These are phyloP conservation scores for Fusarium stilboides DNA, from an alignment of 2,329 filamentous ascomycete species.

Conservation along the genomic window DNA sequence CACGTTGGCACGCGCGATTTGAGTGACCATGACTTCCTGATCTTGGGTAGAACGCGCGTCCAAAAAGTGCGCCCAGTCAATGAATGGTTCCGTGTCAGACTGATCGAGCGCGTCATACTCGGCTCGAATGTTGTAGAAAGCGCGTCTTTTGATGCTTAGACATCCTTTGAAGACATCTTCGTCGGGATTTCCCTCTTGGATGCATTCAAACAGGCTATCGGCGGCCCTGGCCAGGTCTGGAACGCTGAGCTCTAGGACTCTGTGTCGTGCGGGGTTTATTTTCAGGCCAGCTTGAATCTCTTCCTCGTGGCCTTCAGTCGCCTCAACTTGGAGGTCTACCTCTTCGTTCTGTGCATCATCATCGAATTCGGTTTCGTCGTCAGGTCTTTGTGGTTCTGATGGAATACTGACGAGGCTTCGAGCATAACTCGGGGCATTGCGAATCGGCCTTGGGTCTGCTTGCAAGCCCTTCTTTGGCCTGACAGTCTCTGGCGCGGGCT, in stretches of 20 bases:
- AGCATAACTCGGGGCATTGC: slow-evolving; percentile 42
- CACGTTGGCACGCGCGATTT: slow-evolving; percentile 55
- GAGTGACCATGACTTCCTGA: slow-evolving; percentile 9
- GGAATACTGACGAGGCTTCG: slow-evolving; percentile 41
- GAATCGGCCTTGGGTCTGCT: slow-evolving; percentile 37
- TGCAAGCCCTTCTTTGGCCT: slow-evolving; percentile 23
- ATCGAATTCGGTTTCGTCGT: slow-evolving; percentile 44
- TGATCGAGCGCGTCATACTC: slow-evolving; percentile 44
- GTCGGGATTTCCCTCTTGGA: slow-evolving; percentile 33
- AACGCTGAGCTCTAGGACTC: slow-evolving; percentile 48
- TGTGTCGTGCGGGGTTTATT: slow-evolving; percentile 34
- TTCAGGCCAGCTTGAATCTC: slow-evolving; percentile 11
- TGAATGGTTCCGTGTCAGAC: slow-evolving; percentile 42
- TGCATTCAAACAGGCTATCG: slow-evolving; percentile 48
- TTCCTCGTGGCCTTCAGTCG: slow-evolving; percentile 2
- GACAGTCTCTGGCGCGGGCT: slow-evolving; percentile 1
- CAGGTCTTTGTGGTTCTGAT: slow-evolving; percentile 34
- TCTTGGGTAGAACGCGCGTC: slow-evolving; percentile 1
- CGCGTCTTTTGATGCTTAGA: slow-evolving; percentile 47
- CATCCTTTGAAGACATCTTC: slow-evolving; percentile 43
- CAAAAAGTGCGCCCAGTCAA: slow-evolving; percentile 48
- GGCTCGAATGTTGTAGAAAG: slow-evolving; percentile 48
- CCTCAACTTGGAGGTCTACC: slow-evolving; percentile 14
- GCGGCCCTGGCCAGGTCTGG: slow-evolving; percentile 50
- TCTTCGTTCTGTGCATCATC: slow-evolving; percentile 17